phyloP scores from a whole-genome alignment of 495 filamentous ascomycete species.

The Penicillium maclennaniae region DNA sequence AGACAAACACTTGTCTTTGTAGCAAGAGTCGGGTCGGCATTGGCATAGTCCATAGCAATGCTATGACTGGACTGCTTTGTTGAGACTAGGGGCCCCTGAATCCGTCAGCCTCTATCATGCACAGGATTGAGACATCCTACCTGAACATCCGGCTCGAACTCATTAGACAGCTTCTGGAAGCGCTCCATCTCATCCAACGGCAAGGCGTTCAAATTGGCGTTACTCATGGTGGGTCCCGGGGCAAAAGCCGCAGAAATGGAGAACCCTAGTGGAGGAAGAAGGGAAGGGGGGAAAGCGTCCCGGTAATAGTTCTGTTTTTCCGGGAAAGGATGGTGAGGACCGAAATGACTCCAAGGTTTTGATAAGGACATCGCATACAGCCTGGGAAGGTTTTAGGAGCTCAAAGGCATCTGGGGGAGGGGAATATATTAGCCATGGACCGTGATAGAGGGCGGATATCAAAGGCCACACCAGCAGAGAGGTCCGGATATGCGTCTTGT shows the following conservation, averaged over 20 bases:
- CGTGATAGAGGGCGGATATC: neutral
- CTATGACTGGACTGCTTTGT: slow-evolving; percentile 68
- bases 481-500: slow-evolving; percentile 3
- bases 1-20: slow-evolving; percentile 77
- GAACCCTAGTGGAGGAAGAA: slow-evolving; percentile 22
- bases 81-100: slow-evolving; percentile 79
- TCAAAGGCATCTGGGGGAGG: neutral
- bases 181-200: slow-evolving; percentile 51
- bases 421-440: neutral
- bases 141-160: slow-evolving; percentile 64
- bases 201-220: slow-evolving; percentile 43
- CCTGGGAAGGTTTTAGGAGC: slow-evolving; percentile 5
- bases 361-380: slow-evolving; percentile 45
- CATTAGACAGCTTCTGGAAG: slow-evolving; percentile 52
- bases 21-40: slow-evolving; percentile 80
- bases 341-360: slow-evolving; percentile 37
- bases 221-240: slow-evolving; percentile 11
- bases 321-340: slow-evolving; percentile 35
- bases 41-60: slow-evolving; percentile 84
- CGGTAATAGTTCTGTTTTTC: slow-evolving; percentile 31
- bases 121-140: slow-evolving; percentile 31
- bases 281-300: slow-evolving; percentile 19
- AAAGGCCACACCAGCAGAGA: neutral
- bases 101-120: neutral
- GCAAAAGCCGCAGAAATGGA: slow-evolving; percentile 23